These are phyloP conservation scores for Fusarium zealandicum DNA, from an alignment of 2,329 filamentous ascomycete genomes.

Conservation along the genomic window DNA sequence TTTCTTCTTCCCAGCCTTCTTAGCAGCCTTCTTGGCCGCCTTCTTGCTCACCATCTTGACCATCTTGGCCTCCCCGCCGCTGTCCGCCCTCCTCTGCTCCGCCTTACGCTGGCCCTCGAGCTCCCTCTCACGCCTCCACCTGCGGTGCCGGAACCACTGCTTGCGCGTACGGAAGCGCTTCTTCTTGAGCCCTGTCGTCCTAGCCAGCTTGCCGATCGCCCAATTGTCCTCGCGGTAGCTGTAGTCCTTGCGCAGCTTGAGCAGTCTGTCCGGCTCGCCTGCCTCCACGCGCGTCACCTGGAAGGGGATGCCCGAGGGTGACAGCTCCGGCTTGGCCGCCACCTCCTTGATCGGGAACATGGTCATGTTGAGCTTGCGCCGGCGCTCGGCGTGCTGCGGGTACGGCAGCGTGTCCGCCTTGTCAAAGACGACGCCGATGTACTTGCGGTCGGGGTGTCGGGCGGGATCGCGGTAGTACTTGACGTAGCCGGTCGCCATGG, in stretches of 20 bases:
- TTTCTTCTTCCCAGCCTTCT: constrained; percentile 49
- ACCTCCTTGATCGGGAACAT: constrained; percentile 55
- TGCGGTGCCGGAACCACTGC: constrained; percentile 54
- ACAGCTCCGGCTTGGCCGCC: constrained; percentile 50
- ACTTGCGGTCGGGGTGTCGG: constrained; percentile 84
- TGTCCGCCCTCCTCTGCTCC: constrained; percentile 44
- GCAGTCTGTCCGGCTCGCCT: constrained; percentile 55
- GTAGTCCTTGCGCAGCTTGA: constrained; percentile 61
- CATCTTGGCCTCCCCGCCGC: constrained; percentile 42
- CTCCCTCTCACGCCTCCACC: constrained; percentile 53
- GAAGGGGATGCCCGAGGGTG: constrained; percentile 59
- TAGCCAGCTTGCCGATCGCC: constrained; percentile 62
- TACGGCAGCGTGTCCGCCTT: constrained; percentile 82
- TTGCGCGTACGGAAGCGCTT: constrained; percentile 60
- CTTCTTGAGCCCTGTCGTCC: constrained; percentile 58
- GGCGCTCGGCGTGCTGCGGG: constrained; percentile 74
- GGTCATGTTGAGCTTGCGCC: constrained; percentile 78
- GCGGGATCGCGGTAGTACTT: constrained; percentile 93
- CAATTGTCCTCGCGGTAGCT: constrained; percentile 68
- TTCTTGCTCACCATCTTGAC: constrained; percentile 49
- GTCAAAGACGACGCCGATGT: constrained; percentile 91
- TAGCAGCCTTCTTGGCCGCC: constrained; percentile 47
- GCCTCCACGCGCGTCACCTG: constrained; percentile 52
- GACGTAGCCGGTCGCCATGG: constrained; percentile 85
- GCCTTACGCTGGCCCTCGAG: constrained; percentile 52